Evolutionary conservation across 176 grass and related monocot genomes (phyloP), one percentile per base, ranked within the genome.

Genomic region (Elymus sibiricus): DNA sequence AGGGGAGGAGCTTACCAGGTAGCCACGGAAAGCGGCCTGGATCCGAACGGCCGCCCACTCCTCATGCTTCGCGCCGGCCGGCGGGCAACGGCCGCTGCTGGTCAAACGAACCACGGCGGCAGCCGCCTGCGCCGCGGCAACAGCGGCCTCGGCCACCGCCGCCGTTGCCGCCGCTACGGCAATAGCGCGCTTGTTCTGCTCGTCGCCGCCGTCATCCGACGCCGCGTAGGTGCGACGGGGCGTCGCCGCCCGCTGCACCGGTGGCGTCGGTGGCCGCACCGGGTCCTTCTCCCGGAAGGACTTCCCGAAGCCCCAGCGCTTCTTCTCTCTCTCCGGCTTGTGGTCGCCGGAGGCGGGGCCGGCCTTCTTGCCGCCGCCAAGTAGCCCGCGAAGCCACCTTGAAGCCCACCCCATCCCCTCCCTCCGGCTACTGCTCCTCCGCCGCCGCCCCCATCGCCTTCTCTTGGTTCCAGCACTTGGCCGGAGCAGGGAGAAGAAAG

Each of bases 121-220:
- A 0, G 93, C 95, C 1, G 95, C 93, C 86, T 95, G 93, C 5
- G 95, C 95, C 6, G 95, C 91, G 0, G 95, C 95, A 5, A 95
- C 93, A 3, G 95, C 95, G 0, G 93, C 95, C 77, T 95, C 95
- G 0, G 95, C 95, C 34, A 95, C 93, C 3, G 90, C 93, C 27
- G 95, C 95, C 8, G 95, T 94, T 3, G 95, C 95, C 59, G 94
- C 93, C 7, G 94, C 97, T 37, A 95, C 94, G 2, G 97, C 97
- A 11, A 98, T 95, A 27, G 93, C 96, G 28, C 88, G 91, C 86
- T 98, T 98, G 90, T 88, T 98, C 86, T 94, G 90, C 82, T 95
- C 90, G 59, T 94, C 86, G 53, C 78, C 87, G 25, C 67, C 82
- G 7, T 75, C 89, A 24, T 76, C 71, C 19, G 71, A 64, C 24